Conservation (phyloP, 305 asterid genomes). For the Rubia balearica region DNA sequence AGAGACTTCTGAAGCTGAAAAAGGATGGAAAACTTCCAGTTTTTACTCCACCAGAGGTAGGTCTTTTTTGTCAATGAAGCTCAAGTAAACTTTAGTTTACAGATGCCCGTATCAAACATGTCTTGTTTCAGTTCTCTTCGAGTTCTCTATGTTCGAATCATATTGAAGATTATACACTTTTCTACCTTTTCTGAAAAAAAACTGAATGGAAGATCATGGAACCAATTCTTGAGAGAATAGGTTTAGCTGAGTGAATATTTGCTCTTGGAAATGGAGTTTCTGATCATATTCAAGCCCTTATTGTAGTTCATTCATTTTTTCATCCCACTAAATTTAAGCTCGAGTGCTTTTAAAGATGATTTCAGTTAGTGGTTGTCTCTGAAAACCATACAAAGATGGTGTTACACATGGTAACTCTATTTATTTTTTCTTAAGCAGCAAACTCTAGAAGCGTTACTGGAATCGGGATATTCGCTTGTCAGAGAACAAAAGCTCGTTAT, state of each 20-base stretch:
- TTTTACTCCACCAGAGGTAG: constrained; percentile 74
- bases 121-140: not conserved
- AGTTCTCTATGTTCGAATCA: not conserved
- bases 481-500: constrained; percentile 66
- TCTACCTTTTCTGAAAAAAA: not conserved
- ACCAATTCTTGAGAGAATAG: not conserved
- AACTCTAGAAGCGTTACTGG: constrained; percentile 68
- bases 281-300: not conserved
- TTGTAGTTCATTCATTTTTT: not conserved
- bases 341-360: not conserved
- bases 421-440: constrained; percentile 39
- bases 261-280: not conserved
- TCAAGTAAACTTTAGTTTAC: not conserved
- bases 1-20: constrained; percentile 53
- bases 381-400: not conserved
- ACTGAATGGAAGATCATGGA: not conserved
- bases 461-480: constrained; percentile 65
- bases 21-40: constrained; percentile 68
- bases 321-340: not conserved
- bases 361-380: not conserved
- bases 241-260: not conserved
- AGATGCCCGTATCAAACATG: not conserved
- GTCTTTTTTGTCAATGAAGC: not conserved
- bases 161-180: too few relatives aligned
- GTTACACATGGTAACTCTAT: not conserved